Evolutionary conservation across 1,284 basidiomycete genomes (phyloP), one percentile per base, ranked within the genome.

Genomic region (Cystobasidiaceae sp.): DNA sequence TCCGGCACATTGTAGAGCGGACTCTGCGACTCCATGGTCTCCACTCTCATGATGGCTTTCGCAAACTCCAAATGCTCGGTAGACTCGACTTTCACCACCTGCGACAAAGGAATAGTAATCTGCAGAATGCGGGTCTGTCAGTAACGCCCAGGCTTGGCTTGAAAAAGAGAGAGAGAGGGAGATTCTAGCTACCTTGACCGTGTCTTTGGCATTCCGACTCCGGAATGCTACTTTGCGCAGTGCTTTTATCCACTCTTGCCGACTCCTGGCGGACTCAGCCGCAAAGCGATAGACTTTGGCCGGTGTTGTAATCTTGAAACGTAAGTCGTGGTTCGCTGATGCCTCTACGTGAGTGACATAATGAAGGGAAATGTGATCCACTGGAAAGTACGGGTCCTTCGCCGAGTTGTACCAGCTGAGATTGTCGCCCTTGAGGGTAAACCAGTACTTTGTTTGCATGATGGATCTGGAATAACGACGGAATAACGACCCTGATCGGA

Each of bases 351-450:
- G 85, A 37, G 90, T 87, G 2, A 90, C 89, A 76, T 97, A 96
- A 68, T 93, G 89, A 32, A 98, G 80, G 72, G 96, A 91, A 33
- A 96, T 83, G 65, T 96, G 93, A 23, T 93, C 94, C 70, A 93
- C 89, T 6, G 93, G 90, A 76, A 98, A 97, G 78, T 97, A 98
- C 0, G 92, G 93, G 72, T 97, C 92, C 86, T 88, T 85, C 46
- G 90, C 89, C n/a, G 88, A 90, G 68, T 90, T 88, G 75, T 90
- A 96, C 93, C 93, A 97, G 17, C 89, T 91, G 37, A 97, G 79
- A 0, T 90, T 89, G 73, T 92, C 90, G 71, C 96, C 93, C 82
- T 90, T 92, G 49, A 97, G 81, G 2, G 93, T 82, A 71, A 94
- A 92, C 93, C 93, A 97, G 76, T 90, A 90, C 74, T 88, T 90